Percentiles rank a stretch among this genome's conserved stretches.
These are phyloP conservation scores for Wilhelminamyces savonicus DNA, from an alignment of 805 yeast species.

Conservation along the genomic window DNA sequence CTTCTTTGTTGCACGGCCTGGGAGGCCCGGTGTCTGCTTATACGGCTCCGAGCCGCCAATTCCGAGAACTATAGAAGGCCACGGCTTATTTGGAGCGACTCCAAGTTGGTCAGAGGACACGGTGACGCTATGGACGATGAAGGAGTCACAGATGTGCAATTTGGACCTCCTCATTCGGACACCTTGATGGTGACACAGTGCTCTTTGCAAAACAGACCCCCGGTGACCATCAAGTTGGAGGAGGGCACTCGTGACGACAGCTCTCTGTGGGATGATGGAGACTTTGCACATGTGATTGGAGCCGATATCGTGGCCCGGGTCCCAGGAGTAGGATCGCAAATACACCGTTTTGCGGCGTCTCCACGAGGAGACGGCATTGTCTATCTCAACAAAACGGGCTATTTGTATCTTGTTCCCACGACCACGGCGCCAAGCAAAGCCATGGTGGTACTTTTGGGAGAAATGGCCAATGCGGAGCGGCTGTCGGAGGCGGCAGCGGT, in stretches of 20 bases:
- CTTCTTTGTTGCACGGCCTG: constrained; percentile 70
- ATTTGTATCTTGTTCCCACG: constrained; percentile 61
- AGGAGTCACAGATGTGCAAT: constrained; percentile 77
- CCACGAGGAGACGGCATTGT: constrained; percentile 87
- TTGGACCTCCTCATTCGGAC: constrained; percentile 35
- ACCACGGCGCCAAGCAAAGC: constrained; percentile 22
- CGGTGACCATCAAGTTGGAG: constrained; percentile 25
- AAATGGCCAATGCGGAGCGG: constrained; percentile 69
- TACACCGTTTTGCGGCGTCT: constrained; percentile 68
- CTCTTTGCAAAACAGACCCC: constrained; percentile 27
- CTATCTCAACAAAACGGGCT: constrained; percentile 72
- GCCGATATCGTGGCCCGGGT: constrained; percentile 42
- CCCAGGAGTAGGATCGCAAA: constrained; percentile 75
- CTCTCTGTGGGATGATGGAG: constrained; percentile 4
- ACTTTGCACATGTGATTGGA: constrained; percentile 14
- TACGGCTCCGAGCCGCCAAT: constrained; percentile 57
- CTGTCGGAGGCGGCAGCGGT: constrained; percentile 74
- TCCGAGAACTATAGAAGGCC: constrained; percentile 30
- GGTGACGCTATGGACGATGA: constrained; percentile 59
- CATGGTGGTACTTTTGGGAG: constrained; percentile 64
- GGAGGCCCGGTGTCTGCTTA: constrained; percentile 74
- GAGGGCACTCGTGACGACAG: constrained; percentile 22
- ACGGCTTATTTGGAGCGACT: constrained; percentile 33
- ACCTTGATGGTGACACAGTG: constrained; percentile 32
- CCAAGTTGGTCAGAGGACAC: constrained; percentile 3